These are phyloP conservation scores for Cucurbita argyrosperma DNA, from an alignment of 306 rosid genomes.

Conservation along the genomic window DNA sequence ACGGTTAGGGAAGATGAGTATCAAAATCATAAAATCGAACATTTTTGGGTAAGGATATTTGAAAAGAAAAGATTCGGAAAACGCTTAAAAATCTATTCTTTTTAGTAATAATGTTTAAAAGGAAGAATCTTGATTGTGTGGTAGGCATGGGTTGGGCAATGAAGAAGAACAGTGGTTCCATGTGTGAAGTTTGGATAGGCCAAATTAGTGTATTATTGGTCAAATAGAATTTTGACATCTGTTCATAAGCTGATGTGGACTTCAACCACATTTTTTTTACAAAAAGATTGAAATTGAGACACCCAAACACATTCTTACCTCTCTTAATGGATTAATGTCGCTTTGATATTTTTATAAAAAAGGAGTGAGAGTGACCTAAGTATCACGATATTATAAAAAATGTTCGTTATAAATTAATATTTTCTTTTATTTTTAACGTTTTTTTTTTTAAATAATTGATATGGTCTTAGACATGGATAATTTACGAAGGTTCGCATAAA, in stretches of 20 bases:
- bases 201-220: neutral
- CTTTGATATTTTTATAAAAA: neutral
- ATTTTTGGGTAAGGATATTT: too few relatives aligned
- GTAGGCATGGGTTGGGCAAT: neutral
- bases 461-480: neutral
- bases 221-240: neutral
- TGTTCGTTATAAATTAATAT: too few relatives aligned
- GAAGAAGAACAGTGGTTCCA: neutral
- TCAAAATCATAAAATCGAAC: too few relatives aligned
- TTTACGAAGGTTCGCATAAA: neutral
- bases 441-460: neutral
- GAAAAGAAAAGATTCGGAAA: too few relatives aligned
- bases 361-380: neutral
- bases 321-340: neutral
- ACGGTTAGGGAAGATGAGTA: too few relatives aligned
- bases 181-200: neutral
- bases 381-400: neutral
- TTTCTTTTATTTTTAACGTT: too few relatives aligned
- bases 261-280: neutral
- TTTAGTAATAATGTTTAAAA: neutral
- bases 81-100: neutral
- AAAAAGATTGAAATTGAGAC: neutral
- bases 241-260: neutral
- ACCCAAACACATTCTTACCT: neutral
- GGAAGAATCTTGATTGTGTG: neutral